Base-by-base conservation (phyloP, 345 rosid genomes). In the Turritis glabra region DNA sequence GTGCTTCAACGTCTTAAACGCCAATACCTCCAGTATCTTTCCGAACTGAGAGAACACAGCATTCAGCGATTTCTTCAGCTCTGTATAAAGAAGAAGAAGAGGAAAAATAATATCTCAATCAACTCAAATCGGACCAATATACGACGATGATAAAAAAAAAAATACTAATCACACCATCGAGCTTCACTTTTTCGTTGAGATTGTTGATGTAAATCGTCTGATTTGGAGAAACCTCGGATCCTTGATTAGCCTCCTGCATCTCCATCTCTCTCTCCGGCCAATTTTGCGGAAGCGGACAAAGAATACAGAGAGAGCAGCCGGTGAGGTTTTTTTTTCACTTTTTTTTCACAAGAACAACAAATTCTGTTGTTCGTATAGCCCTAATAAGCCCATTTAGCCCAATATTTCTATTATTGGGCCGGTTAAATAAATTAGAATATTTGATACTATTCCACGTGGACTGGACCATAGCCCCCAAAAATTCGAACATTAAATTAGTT, bases 1-100 rank as follows among this genome's bases (percentile, higher is more conserved):
- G 78, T 92, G 99, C 79, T 96, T 96, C 84, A 96, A 68, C 23
- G 98, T 96, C 90, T 90, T 92, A 84, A 90, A 96, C 9, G 98
- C 97, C 77, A 87, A 59, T 21, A 96, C 90, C 67, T 92, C 99
- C 82, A 96, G 5, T 68, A 96, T 92, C 91, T 90, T 88, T 64
- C 99, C 99, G 50, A 90, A 92, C 62, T 90, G 93, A 26, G 97
- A 84, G 84, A 96, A 92, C 75, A 96, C 97, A 2, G 93, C 93
- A 74, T 82, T 85, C 79, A 96, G 79, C 56, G 97, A 90, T 79
- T 90, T 89, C 95, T 96, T 90, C 89, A 96, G 81, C 81, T 84
- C 52, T 44, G 50, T 8, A 44, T 13, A 3, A 64, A 69, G 5
- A 2, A 22, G 11, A 54, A 57, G 19, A 14, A 29, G 12, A 23